Evolutionary conservation across 2,329 filamentous ascomycete species (phyloP).

Genomic region (Cercospora berteroae): DNA sequence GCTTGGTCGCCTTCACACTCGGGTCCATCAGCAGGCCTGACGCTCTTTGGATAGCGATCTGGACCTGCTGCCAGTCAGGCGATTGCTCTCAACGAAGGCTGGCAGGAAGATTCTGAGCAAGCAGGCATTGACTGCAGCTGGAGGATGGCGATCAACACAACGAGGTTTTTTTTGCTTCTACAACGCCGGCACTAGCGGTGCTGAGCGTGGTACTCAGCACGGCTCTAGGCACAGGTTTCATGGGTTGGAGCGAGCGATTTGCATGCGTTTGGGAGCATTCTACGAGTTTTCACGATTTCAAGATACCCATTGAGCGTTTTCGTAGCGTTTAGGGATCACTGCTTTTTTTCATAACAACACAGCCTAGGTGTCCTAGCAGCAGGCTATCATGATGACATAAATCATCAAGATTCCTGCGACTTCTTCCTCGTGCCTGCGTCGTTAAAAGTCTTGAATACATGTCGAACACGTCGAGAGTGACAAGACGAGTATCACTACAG

Average conservation of each 20-base stretch:
- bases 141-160: background rate
- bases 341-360: background rate
- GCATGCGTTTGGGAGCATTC: background rate
- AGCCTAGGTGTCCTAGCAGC: background rate
- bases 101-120: background rate
- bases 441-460: background rate
- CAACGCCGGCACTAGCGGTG: background rate
- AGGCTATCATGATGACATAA: background rate
- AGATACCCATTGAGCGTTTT: background rate
- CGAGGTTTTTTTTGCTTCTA: background rate
- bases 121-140: background rate
- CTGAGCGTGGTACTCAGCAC: no score
- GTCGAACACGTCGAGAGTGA: background rate
- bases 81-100: background rate
- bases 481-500: background rate
- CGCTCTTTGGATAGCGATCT: background rate
- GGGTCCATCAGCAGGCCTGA: background rate
- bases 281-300: background rate
- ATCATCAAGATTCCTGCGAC: background rate
- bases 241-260: background rate
- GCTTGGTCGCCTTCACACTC: background rate
- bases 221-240: background rate
- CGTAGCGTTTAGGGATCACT: background rate
- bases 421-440: background rate
- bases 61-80: background rate